Evolutionary conservation across 176 grass and related monocot species (phyloP), one percentile per base, ranked within the genome.

Genomic region (Elymus sibiricus): DNA sequence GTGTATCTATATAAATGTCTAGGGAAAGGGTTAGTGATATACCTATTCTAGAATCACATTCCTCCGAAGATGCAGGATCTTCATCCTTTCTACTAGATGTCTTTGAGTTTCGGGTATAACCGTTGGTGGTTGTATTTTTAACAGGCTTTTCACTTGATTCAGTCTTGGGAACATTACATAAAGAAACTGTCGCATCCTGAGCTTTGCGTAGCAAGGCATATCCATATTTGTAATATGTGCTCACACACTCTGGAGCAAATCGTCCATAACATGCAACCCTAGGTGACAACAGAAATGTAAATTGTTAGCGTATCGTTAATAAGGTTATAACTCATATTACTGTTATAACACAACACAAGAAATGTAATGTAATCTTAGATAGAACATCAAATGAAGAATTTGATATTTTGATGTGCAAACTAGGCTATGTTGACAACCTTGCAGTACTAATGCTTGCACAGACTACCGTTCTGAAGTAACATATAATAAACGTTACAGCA

Each of bases 141-240:
- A 26, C 77, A 40, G 89, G 86, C 56, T 92, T 91, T 25, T 35
- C 55, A 75, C 70, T 84, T 37, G 86, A 67, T 32, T 74, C 26
- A 61, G 46, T 76, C 83, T 92, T 89, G 39, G 93, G 90, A 67
- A 94, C 82, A 87, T 89, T 85, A n/a, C 91, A 89, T 35, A 98
- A 76, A 51, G 91, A 87, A 78, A 90, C 89, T 10, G 81, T 72
- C 80, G 93, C 95, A 65, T 95, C 91, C 85, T 94, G 91, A 70
- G 90, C 86, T 86, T 95, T 98, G 62, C 85, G 92, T 22, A 98
- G 87, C 43, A 98, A 77, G 24, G 95, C 93, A 34, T 64, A 87
- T 51, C 95, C 95, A 21, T 95, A 98, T 44, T 98, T 95, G 85
- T 90, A 98, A 65, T 98, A 98, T 9, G 95, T 81, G 73, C 86